Base-by-base conservation (phyloP, 306 rosid genomes). In the Elaeagnus macrophylla region DNA sequence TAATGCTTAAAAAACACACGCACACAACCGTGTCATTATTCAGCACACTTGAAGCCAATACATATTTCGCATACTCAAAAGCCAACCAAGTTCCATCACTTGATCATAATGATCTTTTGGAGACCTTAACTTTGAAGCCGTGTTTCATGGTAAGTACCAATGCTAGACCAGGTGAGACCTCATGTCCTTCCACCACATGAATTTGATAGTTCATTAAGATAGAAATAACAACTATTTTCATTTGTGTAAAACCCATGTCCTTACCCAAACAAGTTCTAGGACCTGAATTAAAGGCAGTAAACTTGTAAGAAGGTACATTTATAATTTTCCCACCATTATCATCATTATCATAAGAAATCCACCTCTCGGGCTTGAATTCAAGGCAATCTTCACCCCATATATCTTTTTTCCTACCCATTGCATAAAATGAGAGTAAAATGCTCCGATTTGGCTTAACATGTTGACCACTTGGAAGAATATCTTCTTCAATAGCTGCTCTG, bases 321-420 rank as follows among this genome's bases (percentile, higher is more conserved):
- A 69, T 48, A 9, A 67, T 46, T 13, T 6, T 12, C 1, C 57
- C 40, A 12, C 81, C 81, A 43, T 35, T 43, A 7, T 77, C 60
- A 13, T 41, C 45, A 7, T 8, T 8, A 41, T 12, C 15, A 0
- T 77, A 37, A 0, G 81, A 69, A 3, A 83, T 75, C 84, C 84
- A 80, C 17, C 93, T 69, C 68, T 83, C 93, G 10, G 87, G 93
- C 62, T 75, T 83, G 46, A 83, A 80, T n/a, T 83, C 87, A 37
- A 61, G 12, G 42, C 75, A 69, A 55, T 83, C 84, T 47, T 67
- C 2, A 9, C 87, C 93, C 93, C 93, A 83, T 17, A 73, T 39
- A 7, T 50, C 69, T 64, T 72, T 77, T 59, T 43, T 38, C 55
- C 94, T 80, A 11, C 85, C 94, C 72, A 73, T 71, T 20, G 81